Evolutionary conservation across 2,329 filamentous ascomycete species (phyloP), one percentile per base, ranked within the genome.

Genomic region (Penicillium freii): DNA sequence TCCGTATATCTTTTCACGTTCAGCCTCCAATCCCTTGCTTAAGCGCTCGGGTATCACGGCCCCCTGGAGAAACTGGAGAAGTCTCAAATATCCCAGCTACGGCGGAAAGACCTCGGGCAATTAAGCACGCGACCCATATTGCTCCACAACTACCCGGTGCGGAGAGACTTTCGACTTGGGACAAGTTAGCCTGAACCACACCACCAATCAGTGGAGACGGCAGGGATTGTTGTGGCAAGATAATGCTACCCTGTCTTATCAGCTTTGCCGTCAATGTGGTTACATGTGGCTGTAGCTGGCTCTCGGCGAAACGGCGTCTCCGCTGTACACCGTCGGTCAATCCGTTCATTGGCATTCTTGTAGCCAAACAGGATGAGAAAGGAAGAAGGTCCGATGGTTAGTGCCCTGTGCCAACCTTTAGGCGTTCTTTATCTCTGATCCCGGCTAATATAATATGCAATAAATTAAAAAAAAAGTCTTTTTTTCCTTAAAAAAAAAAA

Each of bases 241-340:
- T 48, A 59, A 50, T 51, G 39, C 15, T 40, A 55, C 50, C 23
- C 7, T 21, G 33, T 51, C 25, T 46, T 60, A 56, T 53, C 51
- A 53, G 48, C 27, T 44, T 56, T 27, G 55, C 40, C 46, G 25
- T 44, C 17, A 23, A 36, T 45, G 17, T 50, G 60, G 60, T 60
- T 62, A 62, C 60, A 60, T 61, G 46, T 50, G 54, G 39, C 38
- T 44, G 27, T 33, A 25, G 31, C 8, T 43, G 40, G 39, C 8
- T 40, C 49, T 40, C 45, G 43, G 49, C 57, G 51, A 54, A 51
- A 63, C 57, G 54, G 59, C 45, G 51, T 29, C 56, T 54, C 53
- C 53, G 53, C 39, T 44, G 53, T 51, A 31, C 53, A 51, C 61
- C 61, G 61, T 59, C 59, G 59, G 61, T 49, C 36, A 48, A 19